Percentiles rank a stretch among this genome's conserved stretches.
Evolutionary conservation across 2,329 filamentous ascomycete genomes (phyloP).

Genomic region (Thielaviopsis cerberus): DNA sequence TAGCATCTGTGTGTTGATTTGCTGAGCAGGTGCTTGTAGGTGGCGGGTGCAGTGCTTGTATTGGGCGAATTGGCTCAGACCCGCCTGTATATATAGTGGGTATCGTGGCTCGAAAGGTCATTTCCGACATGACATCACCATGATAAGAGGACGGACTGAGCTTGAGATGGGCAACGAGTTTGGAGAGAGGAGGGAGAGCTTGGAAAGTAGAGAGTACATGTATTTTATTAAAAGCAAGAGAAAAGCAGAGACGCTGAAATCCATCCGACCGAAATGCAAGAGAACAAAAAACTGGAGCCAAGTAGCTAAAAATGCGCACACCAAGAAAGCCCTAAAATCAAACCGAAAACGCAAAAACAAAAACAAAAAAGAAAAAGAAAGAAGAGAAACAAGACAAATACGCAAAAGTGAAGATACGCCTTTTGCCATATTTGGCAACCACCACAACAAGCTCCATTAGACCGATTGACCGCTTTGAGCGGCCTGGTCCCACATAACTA

Average conservation of each 20-base stretch:
- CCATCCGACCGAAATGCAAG: not conserved
- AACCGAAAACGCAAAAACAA: slow-evolving; percentile 5
- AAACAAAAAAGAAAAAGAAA: slow-evolving; percentile 12
- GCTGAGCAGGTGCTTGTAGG: not conserved
- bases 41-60: not conserved
- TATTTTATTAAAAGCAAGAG: not conserved
- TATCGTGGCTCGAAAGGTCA: not conserved
- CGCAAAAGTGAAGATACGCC: not conserved
- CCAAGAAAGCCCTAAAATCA: not conserved
- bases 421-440: too few relatives aligned
- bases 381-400: slow-evolving; percentile 4
- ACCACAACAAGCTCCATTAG: too few relatives aligned
- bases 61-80: not conserved
- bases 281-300: slow-evolving; percentile 1
- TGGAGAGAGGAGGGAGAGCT: not conserved
- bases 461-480: not conserved
- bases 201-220: too few relatives aligned
- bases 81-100: not conserved
- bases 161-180: not conserved
- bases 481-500: not conserved
- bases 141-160: not conserved
- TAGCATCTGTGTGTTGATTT: not conserved
- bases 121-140: not conserved
- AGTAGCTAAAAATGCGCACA: not conserved
- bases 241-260: not conserved